Base-by-base conservation (phyloP, 805 yeast species). In the Brettanomyces nanus region DNA sequence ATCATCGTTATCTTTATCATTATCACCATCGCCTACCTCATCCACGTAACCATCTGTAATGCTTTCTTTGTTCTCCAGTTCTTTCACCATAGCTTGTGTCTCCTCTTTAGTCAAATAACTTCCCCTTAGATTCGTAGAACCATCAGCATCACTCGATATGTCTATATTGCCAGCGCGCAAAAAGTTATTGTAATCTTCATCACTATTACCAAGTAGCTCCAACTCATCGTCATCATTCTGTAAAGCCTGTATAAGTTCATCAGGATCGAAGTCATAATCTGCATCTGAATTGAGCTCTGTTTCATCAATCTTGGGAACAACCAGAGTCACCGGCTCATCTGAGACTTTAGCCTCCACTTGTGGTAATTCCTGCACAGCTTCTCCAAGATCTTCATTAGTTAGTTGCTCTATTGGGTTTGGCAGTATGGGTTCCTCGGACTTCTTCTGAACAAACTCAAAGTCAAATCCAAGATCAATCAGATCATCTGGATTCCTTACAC, bases 361-460 rank as follows among this genome's bases (percentile, higher is more conserved):
- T 21, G 19, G 22, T 10, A 40, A 43, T 18, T 46, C 44, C 7
- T 48, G 48, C 6, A 70, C 58, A 31, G 72, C 82, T 52, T 77
- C 84, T 17, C 84, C 84, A 19, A 76, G 64, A 54, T 75, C 83
- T 51, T 76, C 84, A 33, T 74, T 74, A 32, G 66, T 64, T 7
- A 59, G 46, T 14, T 38, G 29, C 21, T 34, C 38, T 4, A 28
- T n/a, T 11, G 28, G 13, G 19, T 18, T 30, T 22, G n/a, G 21
- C 21, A 10, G 10, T 20, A 22, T 11, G 5, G 31, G 21, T 15
- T 14, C 19, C 22, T n/a, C 14, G 14, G 15, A 15, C 4, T 18
- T 19, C 11, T 19, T 31, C 11, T 10, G 9, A 10, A 13, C 39
- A 23, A 40, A 38, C 14, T 41, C 33, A 11, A 45, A 36, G 35